Evolutionary conservation across 139 green algal genomes (phyloP), one percentile per base, ranked within the genome.

Genomic region (Chlorella vulgaris): DNA sequence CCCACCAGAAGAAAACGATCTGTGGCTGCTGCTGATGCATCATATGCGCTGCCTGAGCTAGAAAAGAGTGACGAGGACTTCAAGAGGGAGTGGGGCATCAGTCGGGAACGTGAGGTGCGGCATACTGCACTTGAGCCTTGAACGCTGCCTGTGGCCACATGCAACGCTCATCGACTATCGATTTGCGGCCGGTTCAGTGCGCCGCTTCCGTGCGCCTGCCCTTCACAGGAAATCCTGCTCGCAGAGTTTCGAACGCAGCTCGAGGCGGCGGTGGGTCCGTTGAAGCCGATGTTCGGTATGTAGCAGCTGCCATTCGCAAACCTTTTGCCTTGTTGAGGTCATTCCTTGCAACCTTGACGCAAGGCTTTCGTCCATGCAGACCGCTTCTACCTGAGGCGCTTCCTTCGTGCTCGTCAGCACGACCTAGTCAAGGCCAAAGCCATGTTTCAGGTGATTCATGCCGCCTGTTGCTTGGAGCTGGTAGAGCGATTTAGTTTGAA

Each of bases 371-470:
- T 28, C 0, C 3, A 0, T 69, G 58, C 81, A 85, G 88, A 91
- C 65, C 65, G 74, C 33, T 87, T 84, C 73, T 85, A 78, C 60
- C 81, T 93, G 42, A 81, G 85, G 35, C 82, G 90, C 29, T 94
- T 93, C 67, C 74, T 94, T 74, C 75, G 88, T 1, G 90, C 90
- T 5, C 87, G 90, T 7, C 70, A 86, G 65, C 91, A 91, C 69
- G 84, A 94, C 71, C 29, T 94, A 0, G 18, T 62, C 33, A 69
- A 69, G 15, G 90, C 90, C 8, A 86, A 83, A 69, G 70, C 83
- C 35, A 94, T 94, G 90, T 91, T 86, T 58, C 40, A 86, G 58
- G 74, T 76, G 38, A 67, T 26, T 7, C 4, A 0, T 22, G 21
- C 7, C 6, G 3, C 39, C 2, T 26, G 2, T 38, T 36, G 24